Base-by-base conservation (phyloP, 169 alveolate species). In the Toxoplasma gondii region DNA sequence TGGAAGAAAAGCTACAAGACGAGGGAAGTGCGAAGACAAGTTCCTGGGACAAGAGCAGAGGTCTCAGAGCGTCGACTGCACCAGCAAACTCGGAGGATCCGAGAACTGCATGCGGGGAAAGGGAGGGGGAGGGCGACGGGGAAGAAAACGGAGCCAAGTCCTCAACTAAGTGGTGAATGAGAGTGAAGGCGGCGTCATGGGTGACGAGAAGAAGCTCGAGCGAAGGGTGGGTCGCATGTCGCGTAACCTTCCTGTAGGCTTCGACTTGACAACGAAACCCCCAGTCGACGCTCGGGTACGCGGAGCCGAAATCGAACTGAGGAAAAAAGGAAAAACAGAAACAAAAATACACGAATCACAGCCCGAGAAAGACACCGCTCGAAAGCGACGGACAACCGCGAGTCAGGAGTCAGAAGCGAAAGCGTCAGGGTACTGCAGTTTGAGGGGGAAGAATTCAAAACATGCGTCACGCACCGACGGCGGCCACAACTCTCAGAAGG, bases 241-340 rank as follows among this genome's bases (percentile, higher is more conserved):
- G 69, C 31, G 39, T 43, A 0, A 16, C 4, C 41, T 31, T 41
- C 53, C 67, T 29, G 38, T 38, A 41, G 7, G 90, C 90, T 31
- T 82, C 90, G 9, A 82, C 90, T 27, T 82, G 69, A 67, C 90
- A 82, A 38, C 90, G 67, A 24, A 82, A 82, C 1, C 90, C 90
- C 90, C 90, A 82, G 29, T 82, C 90, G 44, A 36, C 34, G 64
- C 90, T 82, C 7, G 69, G 54, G 38, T 43, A 82, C 69, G 90
- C 90, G 19, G 41, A 5, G 44, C 67, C 53, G 90, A 82, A 82
- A 67, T 38, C 64, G 90, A 82, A 82, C 90, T 82, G 90, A 44
- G 80, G 78, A 44, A 87, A 67, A 74, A 95, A 95, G 90, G n/a
- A 54, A 44, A 88, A 34, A 29, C 49, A 36, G 34, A 29, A 58